phyloP scores from a whole-genome alignment of 2,329 filamentous ascomycete genomes.

The Decorospora gaudefroyi region DNA sequence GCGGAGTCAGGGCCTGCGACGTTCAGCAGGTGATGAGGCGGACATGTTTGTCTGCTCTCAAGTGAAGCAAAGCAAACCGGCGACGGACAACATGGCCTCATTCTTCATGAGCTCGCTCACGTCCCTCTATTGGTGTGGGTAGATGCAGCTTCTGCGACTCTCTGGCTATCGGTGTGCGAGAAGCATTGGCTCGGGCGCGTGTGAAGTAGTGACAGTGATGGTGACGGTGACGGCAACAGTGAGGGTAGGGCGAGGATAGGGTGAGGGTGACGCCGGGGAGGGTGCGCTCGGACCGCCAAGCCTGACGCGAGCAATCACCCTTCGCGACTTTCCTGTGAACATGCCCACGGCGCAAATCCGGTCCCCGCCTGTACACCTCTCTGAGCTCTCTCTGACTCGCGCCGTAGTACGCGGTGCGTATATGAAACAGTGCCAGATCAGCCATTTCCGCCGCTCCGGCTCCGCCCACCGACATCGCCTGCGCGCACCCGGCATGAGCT shows the following conservation, averaged over 20 bases:
- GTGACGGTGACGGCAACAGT: constrained; percentile 2
- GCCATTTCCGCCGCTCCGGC: background rate
- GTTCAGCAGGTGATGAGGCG: constrained; percentile 9
- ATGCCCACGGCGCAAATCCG: background rate
- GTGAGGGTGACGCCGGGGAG: constrained; percentile 10
- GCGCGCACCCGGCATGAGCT: constrained; percentile 38
- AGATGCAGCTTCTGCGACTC: constrained; percentile 11
- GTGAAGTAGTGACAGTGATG: constrained; percentile 1
- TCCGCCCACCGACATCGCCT: constrained; percentile 22
- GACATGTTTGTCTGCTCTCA: constrained; percentile 21
- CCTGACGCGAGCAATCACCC: constrained; percentile 17
- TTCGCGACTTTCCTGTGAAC: constrained; percentile 29
- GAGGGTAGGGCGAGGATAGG: background rate
- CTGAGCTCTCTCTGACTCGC: no score
- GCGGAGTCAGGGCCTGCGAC: background rate
- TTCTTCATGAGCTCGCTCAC: background rate
- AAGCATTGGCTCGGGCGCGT: constrained; percentile 3
- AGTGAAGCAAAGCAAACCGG: constrained; percentile 36
- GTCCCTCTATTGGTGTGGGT: constrained; percentile 10
- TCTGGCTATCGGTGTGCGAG: constrained; percentile 18
- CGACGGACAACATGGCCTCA: constrained; percentile 10
- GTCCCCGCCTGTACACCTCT: background rate
- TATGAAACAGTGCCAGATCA: background rate
- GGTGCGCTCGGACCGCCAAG: constrained; percentile 24
- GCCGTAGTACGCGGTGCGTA: background rate